Conservation (phyloP, 805 yeast genomes). For the Candida tammaniensis region DNA sequence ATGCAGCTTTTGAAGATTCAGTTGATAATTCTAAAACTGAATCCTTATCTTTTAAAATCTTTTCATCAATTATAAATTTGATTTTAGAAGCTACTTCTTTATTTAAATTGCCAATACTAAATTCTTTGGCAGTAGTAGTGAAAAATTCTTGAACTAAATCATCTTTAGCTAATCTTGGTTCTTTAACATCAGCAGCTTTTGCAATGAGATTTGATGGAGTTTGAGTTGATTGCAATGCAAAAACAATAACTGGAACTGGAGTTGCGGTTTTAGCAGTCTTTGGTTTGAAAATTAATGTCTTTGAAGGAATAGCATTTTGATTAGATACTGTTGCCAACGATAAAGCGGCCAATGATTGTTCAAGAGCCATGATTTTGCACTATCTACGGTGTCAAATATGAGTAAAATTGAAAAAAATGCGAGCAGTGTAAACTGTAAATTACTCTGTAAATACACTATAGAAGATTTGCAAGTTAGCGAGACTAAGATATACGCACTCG, state of each 20-base stretch:
- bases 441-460: too few relatives aligned
- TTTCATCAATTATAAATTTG: slow-evolving; percentile 57
- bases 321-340: slow-evolving; percentile 56
- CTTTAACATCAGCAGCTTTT: slow-evolving; percentile 66
- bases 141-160: slow-evolving; percentile 70
- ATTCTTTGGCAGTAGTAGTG: slow-evolving; percentile 55
- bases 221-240: slow-evolving; percentile 67
- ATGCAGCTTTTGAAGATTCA: slow-evolving; percentile 48
- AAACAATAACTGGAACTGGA: slow-evolving; percentile 76
- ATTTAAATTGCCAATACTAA: slow-evolving; percentile 53
- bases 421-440: too few relatives aligned
- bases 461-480: too few relatives aligned
- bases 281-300: slow-evolving; percentile 85
- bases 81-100: slow-evolving; percentile 50
- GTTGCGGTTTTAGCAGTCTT: slow-evolving; percentile 80
- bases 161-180: slow-evolving; percentile 84
- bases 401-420: too few relatives aligned
- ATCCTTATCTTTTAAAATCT: slow-evolving; percentile 37
- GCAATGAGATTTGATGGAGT: slow-evolving; percentile 71
- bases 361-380: slow-evolving; percentile 55
- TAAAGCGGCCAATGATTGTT: slow-evolving; percentile 63
- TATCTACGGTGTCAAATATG: slow-evolving; percentile 1
- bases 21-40: slow-evolving; percentile 46
- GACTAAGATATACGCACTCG: too few relatives aligned
- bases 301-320: slow-evolving; percentile 54